A percentile compares a stretch with the other conserved stretches of the same genome.
phyloP scores from a whole-genome alignment of 495 filamentous ascomycete genomes.

The Tuber calosporum region DNA sequence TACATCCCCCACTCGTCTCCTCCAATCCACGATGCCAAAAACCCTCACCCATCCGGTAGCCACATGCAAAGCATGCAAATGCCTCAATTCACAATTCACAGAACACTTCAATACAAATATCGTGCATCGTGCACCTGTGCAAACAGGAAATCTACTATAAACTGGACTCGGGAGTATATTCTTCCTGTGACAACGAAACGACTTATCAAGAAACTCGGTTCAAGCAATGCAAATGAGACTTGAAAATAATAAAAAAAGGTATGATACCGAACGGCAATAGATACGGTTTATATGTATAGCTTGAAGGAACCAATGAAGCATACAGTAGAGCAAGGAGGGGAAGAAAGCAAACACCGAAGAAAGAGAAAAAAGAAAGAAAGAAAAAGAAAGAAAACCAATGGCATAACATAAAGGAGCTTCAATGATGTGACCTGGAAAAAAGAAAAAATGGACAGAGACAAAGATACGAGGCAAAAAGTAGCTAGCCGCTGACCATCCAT shows the following conservation, averaged over 20 bases:
- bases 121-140: not conserved
- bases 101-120: not conserved
- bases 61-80: not conserved
- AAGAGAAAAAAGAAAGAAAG: not conserved
- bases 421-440: not conserved
- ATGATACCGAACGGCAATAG: constrained; percentile 1
- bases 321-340: not conserved
- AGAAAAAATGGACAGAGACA: not conserved
- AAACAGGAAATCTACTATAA: not conserved
- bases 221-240: not conserved
- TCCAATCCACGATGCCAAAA: not conserved
- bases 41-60: not conserved
- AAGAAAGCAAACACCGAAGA: not conserved
- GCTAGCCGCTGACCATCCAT: not conserved
- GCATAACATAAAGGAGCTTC: not conserved
- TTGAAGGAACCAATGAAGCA: not conserved
- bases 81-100: constrained; percentile 3
- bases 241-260: constrained; percentile 8
- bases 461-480: not conserved
- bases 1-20: not conserved
- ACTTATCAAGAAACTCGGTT: not conserved
- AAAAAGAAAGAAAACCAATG: constrained; percentile 1
- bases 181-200: not conserved
- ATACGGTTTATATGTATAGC: constrained; percentile 7
- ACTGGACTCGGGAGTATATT: not conserved